Evolutionary conservation across 225 moss, liverwort and hornwort species (phyloP).

Genomic region (Lunularia cruciata): DNA sequence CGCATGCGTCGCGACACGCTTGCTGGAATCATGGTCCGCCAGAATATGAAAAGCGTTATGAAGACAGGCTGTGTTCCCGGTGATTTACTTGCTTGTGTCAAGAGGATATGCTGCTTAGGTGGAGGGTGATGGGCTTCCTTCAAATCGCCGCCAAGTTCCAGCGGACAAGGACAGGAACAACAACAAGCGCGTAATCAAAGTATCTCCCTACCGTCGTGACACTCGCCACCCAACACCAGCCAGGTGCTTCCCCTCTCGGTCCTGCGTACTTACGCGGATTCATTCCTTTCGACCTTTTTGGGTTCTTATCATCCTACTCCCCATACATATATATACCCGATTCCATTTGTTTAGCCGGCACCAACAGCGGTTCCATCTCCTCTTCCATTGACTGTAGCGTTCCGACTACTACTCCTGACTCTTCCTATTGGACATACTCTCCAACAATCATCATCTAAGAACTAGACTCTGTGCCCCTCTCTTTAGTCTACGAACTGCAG

Average conservation of each 20-base stretch:
- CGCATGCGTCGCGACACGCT: slow-evolving; percentile 19
- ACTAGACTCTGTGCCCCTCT: not conserved
- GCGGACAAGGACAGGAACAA: not conserved
- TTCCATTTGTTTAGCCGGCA: not conserved
- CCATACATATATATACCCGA: not conserved
- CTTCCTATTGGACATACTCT: not conserved
- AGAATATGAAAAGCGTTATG: slow-evolving; percentile 5
- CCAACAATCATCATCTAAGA: too few species aligned
- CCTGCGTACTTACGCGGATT: slow-evolving; percentile 15
- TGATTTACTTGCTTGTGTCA: not conserved
- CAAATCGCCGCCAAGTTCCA: not conserved
- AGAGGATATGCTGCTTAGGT: not conserved
- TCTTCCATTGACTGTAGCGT: not conserved
- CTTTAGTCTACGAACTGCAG: not conserved
- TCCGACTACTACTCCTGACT: not conserved
- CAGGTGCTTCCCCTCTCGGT: not conserved
- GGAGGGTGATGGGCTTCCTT: not conserved
- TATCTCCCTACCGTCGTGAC: slow-evolving; percentile 17
- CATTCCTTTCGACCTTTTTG: not conserved
- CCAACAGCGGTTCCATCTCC: not conserved
- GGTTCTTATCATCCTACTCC: not conserved
- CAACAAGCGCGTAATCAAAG: too few species aligned
- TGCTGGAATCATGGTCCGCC: not conserved
- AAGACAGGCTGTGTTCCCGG: slow-evolving; percentile 9
- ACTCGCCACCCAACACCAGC: slow-evolving; percentile 1